These are phyloP conservation scores for Agarophyton chilense DNA, from an alignment of 23 red algal genomes.

Conservation along the genomic window DNA sequence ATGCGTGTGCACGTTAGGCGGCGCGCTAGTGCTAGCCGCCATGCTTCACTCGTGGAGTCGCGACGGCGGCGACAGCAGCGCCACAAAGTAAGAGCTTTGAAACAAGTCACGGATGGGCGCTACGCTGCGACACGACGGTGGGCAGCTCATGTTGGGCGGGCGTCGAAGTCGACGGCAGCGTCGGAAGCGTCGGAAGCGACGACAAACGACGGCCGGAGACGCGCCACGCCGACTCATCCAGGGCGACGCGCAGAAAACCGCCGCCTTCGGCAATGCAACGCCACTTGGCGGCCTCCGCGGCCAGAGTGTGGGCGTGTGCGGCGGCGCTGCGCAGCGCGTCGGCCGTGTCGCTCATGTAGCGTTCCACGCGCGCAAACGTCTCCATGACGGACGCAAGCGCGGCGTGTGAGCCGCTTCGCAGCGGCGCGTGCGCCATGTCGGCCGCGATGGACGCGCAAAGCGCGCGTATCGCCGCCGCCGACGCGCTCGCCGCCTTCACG, in stretches of 20 bases:
- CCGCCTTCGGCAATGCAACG: neutral
- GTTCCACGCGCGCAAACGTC: neutral
- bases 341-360: neutral
- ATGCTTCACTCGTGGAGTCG: neutral
- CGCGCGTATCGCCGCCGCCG: neutral
- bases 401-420: neutral
- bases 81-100: too few relatives aligned
- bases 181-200: neutral
- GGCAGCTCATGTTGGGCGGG: too few relatives aligned
- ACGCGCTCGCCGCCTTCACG: neutral
- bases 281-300: constrained; percentile 2
- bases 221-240: neutral
- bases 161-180: neutral
- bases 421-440: constrained; percentile 13
- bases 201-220: neutral
- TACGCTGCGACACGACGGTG: too few relatives aligned
- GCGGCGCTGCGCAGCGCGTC: constrained; percentile 12
- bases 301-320: neutral
- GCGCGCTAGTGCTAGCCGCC: neutral
- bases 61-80: neutral
- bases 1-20: neutral
- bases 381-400: neutral
- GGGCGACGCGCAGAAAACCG: neutral
- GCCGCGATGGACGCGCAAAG: neutral
- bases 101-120: too few relatives aligned